Conservation (phyloP, 441 rosid genomes). For the Aquilaria agallochum region DNA sequence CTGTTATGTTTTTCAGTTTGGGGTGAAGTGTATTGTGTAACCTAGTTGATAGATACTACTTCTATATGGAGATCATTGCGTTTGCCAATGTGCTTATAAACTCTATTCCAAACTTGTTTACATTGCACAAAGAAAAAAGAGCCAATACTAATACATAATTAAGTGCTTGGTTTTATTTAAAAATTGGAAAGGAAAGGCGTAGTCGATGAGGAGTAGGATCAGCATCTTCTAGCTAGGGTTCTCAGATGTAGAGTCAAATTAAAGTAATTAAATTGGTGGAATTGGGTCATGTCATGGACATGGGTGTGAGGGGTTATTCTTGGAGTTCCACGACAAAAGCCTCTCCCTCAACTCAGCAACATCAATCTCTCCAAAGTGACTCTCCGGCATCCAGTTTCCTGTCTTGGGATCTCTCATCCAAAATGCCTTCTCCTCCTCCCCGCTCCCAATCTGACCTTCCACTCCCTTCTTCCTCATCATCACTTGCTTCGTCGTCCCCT, state of each 20-base stretch:
- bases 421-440: constrained; percentile 18
- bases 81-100: too few species aligned
- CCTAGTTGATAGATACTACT: too few species aligned
- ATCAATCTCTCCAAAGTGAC: constrained; percentile 33
- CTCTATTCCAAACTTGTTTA: too few species aligned
- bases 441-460: constrained; percentile 8
- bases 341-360: constrained; percentile 38
- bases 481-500: constrained; percentile 6
- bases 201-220: too few species aligned
- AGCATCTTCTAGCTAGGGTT: too few species aligned
- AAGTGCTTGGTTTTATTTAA: too few species aligned
- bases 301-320: not conserved
- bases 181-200: too few species aligned
- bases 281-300: not conserved
- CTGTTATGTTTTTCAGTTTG: too few species aligned
- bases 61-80: too few species aligned
- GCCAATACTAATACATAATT: too few species aligned
- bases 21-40: too few species aligned
- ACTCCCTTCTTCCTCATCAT: not conserved
- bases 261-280: constrained; percentile 8
- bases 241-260: not conserved
- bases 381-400: constrained; percentile 57
- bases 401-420: constrained; percentile 65
- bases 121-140: too few species aligned
- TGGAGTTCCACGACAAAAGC: constrained; percentile 20